Evolutionary conservation across 2,329 filamentous ascomycete genomes (phyloP).

Genomic region (Colletotrichum sp.): DNA sequence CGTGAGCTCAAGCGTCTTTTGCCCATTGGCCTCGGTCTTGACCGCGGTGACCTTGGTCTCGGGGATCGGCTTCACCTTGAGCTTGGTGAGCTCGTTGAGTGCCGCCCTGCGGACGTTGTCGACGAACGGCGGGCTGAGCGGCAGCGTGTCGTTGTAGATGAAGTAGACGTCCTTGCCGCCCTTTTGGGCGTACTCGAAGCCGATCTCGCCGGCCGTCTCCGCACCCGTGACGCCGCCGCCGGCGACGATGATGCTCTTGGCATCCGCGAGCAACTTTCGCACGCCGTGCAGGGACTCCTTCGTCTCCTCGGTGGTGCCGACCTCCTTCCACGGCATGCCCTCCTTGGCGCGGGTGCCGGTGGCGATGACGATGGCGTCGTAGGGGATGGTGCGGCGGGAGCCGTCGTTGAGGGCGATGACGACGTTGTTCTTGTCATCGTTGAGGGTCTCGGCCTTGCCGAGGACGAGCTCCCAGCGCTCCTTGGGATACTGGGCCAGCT

Average conservation of each 20-base stretch:
- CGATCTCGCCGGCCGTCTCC: constrained; percentile 58
- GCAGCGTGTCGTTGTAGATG: constrained; percentile 41
- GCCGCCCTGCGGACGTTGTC: constrained; percentile 43
- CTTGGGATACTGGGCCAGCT: constrained; percentile 49
- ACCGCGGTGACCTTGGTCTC: constrained; percentile 39
- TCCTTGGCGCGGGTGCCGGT: constrained; percentile 52
- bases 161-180: constrained; percentile 52
- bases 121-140: constrained; percentile 36
- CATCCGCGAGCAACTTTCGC: constrained; percentile 41
- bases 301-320: constrained; percentile 46
- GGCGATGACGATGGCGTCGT: constrained; percentile 58
- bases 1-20: constrained; percentile 36
- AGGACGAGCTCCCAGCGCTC: constrained; percentile 54
- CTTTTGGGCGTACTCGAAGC: constrained; percentile 45
- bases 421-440: constrained; percentile 38
- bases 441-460: constrained; percentile 44
- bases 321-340: constrained; percentile 54
- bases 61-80: constrained; percentile 46
- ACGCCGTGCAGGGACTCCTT: constrained; percentile 40
- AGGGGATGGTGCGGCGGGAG: constrained; percentile 37
- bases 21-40: constrained; percentile 26
- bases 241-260: constrained; percentile 54
- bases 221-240: constrained; percentile 57
- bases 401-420: constrained; percentile 36
- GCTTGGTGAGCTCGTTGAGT: constrained; percentile 43